Percentiles rank a stretch among this genome's conserved stretches.
Conservation (phyloP, 352 stramenopile species). For the Phytophthora boehmeriae region DNA sequence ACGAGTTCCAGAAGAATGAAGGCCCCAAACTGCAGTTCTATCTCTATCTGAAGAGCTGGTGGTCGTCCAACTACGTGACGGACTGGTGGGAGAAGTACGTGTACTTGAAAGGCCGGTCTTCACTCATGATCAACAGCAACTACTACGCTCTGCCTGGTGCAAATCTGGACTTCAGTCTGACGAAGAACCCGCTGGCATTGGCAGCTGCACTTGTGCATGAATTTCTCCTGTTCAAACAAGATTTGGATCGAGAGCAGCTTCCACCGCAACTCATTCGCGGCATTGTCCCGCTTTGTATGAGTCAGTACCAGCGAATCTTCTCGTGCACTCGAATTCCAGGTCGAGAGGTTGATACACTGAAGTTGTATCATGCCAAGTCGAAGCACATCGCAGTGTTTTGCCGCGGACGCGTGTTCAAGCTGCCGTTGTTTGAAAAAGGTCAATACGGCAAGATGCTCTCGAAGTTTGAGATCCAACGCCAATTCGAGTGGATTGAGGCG, state of each 20-base stretch:
- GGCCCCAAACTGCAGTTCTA: conserved; percentile 92
- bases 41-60: conserved; percentile 91
- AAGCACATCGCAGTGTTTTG: conserved; percentile 91
- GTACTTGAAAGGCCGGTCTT: conserved; percentile 87
- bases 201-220: conserved; percentile 74
- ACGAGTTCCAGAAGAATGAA: conserved; percentile 88
- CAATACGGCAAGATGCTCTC: conserved; percentile 74
- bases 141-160: conserved; percentile 86
- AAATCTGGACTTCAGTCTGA: conserved; percentile 67
- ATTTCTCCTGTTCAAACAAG: conserved; percentile 89
- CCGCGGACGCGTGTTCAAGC: conserved; percentile 89
- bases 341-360: conserved; percentile 83
- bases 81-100: conserved; percentile 93
- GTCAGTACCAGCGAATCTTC: conserved; percentile 91
- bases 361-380: conserved; percentile 71
- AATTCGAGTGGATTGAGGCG: conserved; percentile 75
- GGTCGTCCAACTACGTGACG: conserved; percentile 90
- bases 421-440: conserved; percentile 85
- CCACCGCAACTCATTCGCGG: conserved; percentile 82
- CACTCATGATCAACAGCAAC: conserved; percentile 93
- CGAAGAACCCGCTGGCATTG: conserved; percentile 65
- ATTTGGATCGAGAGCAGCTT: conserved; percentile 84
- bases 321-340: conserved; percentile 89
- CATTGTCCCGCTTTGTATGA: conserved; percentile 91
- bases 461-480: conserved; percentile 82